These are phyloP conservation scores for Endotrypanum monterogeii DNA, from an alignment of 208 protist species.

Conservation along the genomic window DNA sequence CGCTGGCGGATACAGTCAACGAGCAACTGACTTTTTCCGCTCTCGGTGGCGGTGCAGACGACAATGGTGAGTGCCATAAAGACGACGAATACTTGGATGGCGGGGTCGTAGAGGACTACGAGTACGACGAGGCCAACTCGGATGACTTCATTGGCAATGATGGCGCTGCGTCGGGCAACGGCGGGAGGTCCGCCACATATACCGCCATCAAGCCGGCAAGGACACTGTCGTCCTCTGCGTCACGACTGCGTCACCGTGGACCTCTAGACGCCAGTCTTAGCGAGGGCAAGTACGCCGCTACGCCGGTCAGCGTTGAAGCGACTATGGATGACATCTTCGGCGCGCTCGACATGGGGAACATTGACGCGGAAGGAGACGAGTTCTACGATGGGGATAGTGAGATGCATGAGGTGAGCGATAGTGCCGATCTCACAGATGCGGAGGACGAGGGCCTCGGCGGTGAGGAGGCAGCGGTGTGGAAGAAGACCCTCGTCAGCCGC, in stretches of 20 bases:
- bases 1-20: conserved; percentile 68
- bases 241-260: conserved; percentile 68
- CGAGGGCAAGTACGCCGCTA: conserved; percentile 66
- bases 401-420: conserved; percentile 7
- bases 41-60: conserved; percentile 5
- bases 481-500: conserved; percentile 4
- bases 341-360: conserved; percentile 71
- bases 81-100: conserved; percentile 20
- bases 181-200: neutral
- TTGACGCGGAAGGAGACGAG: conserved; percentile 67
- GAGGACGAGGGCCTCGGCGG: conserved; percentile 18
- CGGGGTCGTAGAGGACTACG: conserved; percentile 45
- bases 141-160: neutral
- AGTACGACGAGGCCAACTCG: conserved; percentile 26
- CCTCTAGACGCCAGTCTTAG: conserved; percentile 67
- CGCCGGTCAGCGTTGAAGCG: conserved; percentile 56
- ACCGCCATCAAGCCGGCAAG: conserved; percentile 3
- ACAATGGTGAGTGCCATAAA: conserved; percentile 19
- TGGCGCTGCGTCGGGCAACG: neutral
- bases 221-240: conserved; percentile 9
- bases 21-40: conserved; percentile 46
- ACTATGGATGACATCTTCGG: conserved; percentile 81
- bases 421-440: conserved; percentile 9
- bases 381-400: conserved; percentile 23
- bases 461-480: neutral